phyloP scores from a whole-genome alignment of 805 yeast genomes.

The Cephaloascus albidus region DNA sequence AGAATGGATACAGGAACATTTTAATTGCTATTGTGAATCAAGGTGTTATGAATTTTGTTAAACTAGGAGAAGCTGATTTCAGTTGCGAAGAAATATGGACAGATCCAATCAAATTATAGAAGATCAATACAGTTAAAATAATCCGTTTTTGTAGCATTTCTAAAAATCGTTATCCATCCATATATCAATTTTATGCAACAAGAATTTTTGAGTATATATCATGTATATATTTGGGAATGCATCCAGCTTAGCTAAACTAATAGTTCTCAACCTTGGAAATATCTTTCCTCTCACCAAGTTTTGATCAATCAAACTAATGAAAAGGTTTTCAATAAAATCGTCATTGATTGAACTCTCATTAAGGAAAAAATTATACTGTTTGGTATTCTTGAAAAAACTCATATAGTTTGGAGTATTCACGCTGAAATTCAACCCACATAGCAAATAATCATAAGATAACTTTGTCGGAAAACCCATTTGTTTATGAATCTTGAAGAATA shows the following conservation, averaged over 20 bases:
- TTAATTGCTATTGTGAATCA: constrained; percentile 66
- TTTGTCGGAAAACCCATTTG: constrained; percentile 13
- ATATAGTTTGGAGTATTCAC: background rate
- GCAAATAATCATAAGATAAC: constrained; percentile 18
- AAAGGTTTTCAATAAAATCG: constrained; percentile 35
- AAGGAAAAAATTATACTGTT: constrained; percentile 1
- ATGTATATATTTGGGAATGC: constrained; percentile 27
- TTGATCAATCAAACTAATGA: constrained; percentile 43
- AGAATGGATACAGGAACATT: constrained; percentile 42
- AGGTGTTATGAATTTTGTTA: constrained; percentile 66
- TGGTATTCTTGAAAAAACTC: background rate
- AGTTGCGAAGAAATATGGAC: constrained; percentile 9
- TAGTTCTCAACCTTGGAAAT: constrained; percentile 25
- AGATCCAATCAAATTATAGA: background rate
- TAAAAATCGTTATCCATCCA: constrained; percentile 8
- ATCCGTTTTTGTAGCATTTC: too few relatives aligned
- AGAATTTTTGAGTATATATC: constrained; percentile 8
- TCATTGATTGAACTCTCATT: constrained; percentile 17
- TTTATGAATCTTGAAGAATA: constrained; percentile 12
- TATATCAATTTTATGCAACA: constrained; percentile 3
- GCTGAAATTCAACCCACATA: constrained; percentile 11
- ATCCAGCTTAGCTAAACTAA: constrained; percentile 30
- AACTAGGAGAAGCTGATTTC: constrained; percentile 42
- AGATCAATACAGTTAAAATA: too few relatives aligned
- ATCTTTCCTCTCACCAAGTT: constrained; percentile 45